Conservation (phyloP, 176 grass and related monocot genomes). For the Oryza rufipogon region DNA sequence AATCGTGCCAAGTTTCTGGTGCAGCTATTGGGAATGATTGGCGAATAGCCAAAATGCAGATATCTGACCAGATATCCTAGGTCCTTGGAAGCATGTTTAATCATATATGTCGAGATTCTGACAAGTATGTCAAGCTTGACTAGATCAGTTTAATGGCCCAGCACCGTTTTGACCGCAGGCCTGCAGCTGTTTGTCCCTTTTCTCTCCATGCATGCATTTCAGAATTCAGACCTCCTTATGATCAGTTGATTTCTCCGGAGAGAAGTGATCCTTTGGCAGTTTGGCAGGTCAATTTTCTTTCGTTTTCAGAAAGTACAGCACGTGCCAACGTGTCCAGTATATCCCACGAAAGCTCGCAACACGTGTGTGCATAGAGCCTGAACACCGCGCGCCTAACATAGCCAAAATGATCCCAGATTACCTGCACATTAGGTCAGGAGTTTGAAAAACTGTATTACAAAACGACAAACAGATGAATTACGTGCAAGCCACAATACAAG, state of each 20-base stretch:
- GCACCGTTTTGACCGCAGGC: neutral
- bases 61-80: neutral
- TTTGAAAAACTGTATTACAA: constrained; percentile 17
- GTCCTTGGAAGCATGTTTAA: neutral
- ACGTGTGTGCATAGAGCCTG: neutral
- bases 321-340: neutral
- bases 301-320: neutral
- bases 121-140: neutral
- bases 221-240: neutral
- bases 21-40: neutral
- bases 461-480: constrained; percentile 24
- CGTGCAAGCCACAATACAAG: constrained; percentile 17
- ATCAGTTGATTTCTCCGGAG: constrained; percentile 21
- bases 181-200: neutral
- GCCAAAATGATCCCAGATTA: constrained; percentile 18
- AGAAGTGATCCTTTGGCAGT: neutral
- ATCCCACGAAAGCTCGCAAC: neutral
- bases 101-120: neutral
- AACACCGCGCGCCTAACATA: neutral
- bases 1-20: neutral
- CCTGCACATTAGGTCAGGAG: neutral
- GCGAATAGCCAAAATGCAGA: neutral
- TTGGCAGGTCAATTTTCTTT: neutral
- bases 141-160: neutral
- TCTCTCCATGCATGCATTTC: neutral